Base-by-base conservation (phyloP, 2,329 filamentous ascomycete genomes). In the Calonectria hawksworthii region DNA sequence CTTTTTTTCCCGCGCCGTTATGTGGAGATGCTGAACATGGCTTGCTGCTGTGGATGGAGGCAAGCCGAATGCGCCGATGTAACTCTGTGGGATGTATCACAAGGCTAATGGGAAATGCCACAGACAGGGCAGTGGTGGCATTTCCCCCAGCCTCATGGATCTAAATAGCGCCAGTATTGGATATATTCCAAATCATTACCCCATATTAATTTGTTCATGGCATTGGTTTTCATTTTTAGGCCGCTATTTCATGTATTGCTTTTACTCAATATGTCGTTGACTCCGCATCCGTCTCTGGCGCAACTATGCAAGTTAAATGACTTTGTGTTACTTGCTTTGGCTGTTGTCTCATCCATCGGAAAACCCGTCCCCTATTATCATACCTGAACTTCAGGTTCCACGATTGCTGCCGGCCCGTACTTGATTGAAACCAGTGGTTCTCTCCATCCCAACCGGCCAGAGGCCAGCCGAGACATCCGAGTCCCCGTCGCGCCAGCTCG, bases 401-500 rank as follows among this genome's bases (percentile, higher is more conserved):
- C 21, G 50, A 16, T 23, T 56, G n/a, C 18, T 41, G 26, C 23
- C 14, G 56, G 34, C 34, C 36, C 34, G 56, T n/a, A 23, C 23
- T 41, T 63, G 38, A 5, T 63, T 63, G 34, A 41, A 41, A 41
- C 56, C 36, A 26, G 23, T 28, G 61, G 14, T 34, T 32, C 41
- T 34, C 34, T 41, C 41, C 61, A 44, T 50, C 38, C n/a, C 41
- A 47, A 34, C 38, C 26, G 28, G 34, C 38, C n/a, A n/a, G 56
- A 32, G 44, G 61, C 18, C 61, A 23, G 36, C 61, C 61, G 61
- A 65, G 61, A 65, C 41, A 65, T 65, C 61, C 61, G 61, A 47
- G 10, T 50, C 21, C 32, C 36, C 28, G 9, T 38, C 30, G 21
- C 23, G 26, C 38, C 34, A 63, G 18, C 56, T 28, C 28, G 32